phyloP scores from a whole-genome alignment of 177 flowering plant species.

The Vitis hybrid region DNA sequence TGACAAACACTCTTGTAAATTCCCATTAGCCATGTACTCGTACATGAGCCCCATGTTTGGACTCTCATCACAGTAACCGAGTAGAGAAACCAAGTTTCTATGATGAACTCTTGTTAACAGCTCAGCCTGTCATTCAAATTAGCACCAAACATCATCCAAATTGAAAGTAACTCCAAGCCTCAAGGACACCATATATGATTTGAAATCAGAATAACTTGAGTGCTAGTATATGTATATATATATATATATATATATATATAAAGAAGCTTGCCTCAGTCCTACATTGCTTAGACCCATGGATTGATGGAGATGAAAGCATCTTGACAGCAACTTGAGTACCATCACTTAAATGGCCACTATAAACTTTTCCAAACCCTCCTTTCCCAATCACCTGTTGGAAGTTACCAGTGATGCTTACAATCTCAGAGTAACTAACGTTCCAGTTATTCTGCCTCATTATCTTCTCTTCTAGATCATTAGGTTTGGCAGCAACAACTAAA shows the following conservation, averaged over 20 bases:
- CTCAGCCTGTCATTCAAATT: slow-evolving; percentile 23
- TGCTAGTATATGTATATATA: no score
- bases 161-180: no score
- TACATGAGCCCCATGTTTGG: slow-evolving; percentile 27
- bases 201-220: no score
- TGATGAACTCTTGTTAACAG: slow-evolving; percentile 37
- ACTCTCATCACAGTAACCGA: slow-evolving; percentile 36
- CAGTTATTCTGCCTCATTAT: slow-evolving; percentile 2
- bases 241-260: no score
- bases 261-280: slow-evolving; percentile 26
- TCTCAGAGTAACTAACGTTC: slow-evolving; percentile 30
- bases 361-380: slow-evolving; percentile 46
- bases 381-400: slow-evolving; percentile 31
- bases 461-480: neutral
- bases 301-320: slow-evolving; percentile 31
- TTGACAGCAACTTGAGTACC: slow-evolving; percentile 43
- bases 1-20: slow-evolving; percentile 24
- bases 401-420: slow-evolving; percentile 36
- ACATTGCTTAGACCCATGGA: slow-evolving; percentile 30
- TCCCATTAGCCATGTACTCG: slow-evolving; percentile 43
- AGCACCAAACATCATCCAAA: neutral
- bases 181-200: no score
- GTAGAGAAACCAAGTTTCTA: slow-evolving; percentile 23
- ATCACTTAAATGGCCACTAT: slow-evolving; percentile 26
- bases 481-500: neutral